Base-by-base conservation (phyloP, 2,329 filamentous ascomycete genomes). In the Neofusicoccum ribis region DNA sequence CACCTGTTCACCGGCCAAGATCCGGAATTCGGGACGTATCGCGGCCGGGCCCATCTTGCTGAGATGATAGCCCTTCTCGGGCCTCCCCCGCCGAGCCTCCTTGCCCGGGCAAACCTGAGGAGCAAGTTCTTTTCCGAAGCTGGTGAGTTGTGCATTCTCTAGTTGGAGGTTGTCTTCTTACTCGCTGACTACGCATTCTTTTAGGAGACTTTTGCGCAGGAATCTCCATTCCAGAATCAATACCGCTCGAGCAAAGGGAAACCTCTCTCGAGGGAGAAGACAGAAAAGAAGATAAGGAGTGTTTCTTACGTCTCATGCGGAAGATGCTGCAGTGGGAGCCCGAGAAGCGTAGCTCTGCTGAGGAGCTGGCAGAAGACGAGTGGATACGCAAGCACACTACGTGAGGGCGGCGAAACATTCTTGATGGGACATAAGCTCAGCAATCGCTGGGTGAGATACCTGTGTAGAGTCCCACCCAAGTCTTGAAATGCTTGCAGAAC, bases 311-410 rank as follows among this genome's bases (percentile, higher is more conserved):
- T 3, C 77, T 77, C 46, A 68, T 77, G 67, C 68, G 71, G 23
- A 74, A 72, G 62, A 77, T 77, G 73, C 66, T 79, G 52, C 70
- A 72, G 34, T 78, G 76, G 77, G 71, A 67, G 36, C 76, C 75
- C 0, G 75, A 78, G 61, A 71, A 76, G 46, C 68, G 75, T 15
- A 52, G 58, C 62, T 69, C 67, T 9, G 69, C 68, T 23, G 70
- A 65, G 67, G 69, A 73, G 66, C 68, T 72, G 2, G 63, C 70
- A 23, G 66, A 71, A 51, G 51, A 72, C 64, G 69, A 69, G 63
- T 72, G 71, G 70, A 65, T 69, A 27, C 5, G 34, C 23, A 63
- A 46, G 23, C 23, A 63, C 36, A 52, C 60, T 36, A 39, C 31
- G 34, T 62, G 36, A 62, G 44, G 49, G 14, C 27, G 27, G 49